These are phyloP conservation scores for Cercospora berteroae DNA, from an alignment of 2,329 filamentous ascomycete species.

Conservation along the genomic window DNA sequence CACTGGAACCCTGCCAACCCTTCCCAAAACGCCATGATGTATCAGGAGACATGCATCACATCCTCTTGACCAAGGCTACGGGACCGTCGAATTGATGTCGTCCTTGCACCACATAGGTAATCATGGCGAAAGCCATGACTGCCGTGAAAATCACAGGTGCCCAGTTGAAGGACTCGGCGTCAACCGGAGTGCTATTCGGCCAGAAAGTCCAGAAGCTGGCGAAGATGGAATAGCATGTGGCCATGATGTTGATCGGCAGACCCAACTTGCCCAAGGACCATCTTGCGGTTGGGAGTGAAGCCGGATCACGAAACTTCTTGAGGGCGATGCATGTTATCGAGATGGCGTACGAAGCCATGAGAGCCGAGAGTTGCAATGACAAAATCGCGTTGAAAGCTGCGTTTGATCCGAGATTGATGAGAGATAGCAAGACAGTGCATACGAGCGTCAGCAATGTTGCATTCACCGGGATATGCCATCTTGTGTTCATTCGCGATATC, in stretches of 20 bases:
- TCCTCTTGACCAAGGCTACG: constrained; percentile 21
- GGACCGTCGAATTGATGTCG: constrained; percentile 23
- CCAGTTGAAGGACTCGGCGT: constrained; percentile 23
- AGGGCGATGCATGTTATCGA: constrained; percentile 26
- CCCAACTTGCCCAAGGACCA: constrained; percentile 27
- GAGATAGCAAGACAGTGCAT: constrained; percentile 19
- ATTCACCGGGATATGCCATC: constrained; percentile 23
- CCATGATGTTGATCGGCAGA: constrained; percentile 20
- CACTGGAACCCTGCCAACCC: not conserved
- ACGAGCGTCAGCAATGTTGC: constrained; percentile 21
- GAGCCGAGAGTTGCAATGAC: constrained; percentile 20
- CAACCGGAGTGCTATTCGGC: constrained; percentile 21
- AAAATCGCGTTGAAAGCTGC: constrained; percentile 26
- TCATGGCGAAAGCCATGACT: constrained; percentile 22
- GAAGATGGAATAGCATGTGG: constrained; percentile 20
- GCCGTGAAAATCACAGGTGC: constrained; percentile 22
- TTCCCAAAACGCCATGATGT: not conserved
- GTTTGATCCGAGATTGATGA: constrained; percentile 27
- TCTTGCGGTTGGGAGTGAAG: constrained; percentile 24
- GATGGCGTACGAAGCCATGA: constrained; percentile 28
- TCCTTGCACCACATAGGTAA: constrained; percentile 24
- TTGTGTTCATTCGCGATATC: constrained; percentile 23
- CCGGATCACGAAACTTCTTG: constrained; percentile 21
- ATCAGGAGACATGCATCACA: not conserved
- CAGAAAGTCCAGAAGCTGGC: constrained; percentile 27